Evolutionary conservation across 345 rosid species (phyloP).

Genomic region (Eucalyptus melliodora): DNA sequence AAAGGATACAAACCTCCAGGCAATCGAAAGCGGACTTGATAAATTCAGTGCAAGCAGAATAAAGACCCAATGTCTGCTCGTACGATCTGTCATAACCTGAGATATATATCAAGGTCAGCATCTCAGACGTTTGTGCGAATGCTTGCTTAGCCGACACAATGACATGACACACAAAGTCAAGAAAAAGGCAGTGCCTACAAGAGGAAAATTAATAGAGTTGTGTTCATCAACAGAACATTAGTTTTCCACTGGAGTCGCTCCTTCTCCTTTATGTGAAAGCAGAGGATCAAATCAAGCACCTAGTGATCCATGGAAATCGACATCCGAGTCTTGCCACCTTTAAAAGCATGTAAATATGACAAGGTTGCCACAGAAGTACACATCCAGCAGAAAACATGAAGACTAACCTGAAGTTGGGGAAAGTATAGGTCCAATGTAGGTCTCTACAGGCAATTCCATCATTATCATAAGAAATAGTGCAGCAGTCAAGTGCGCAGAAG

Average conservation of each 20-base stretch:
- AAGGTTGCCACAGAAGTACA: background rate
- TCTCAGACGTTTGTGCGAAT: background rate
- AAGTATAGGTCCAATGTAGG: slow-evolving; percentile 73
- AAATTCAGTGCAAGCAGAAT: slow-evolving; percentile 94
- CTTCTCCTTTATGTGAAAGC: background rate
- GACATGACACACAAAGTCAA: background rate
- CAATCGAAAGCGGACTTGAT: slow-evolving; percentile 90
- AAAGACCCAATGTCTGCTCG: slow-evolving; percentile 91
- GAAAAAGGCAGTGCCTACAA: background rate
- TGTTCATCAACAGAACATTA: background rate
- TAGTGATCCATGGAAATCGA: background rate
- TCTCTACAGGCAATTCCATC: slow-evolving; percentile 82
- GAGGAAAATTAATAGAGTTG: background rate
- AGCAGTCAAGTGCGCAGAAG: slow-evolving; percentile 75
- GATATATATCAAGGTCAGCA: background rate
- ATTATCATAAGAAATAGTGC: slow-evolving; percentile 89
- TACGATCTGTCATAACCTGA: slow-evolving; percentile 83
- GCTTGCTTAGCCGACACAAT: background rate
- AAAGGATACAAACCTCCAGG: slow-evolving; percentile 19
- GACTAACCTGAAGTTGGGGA: slow-evolving; percentile 84
- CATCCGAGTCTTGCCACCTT: background rate
- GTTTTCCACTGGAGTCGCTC: background rate
- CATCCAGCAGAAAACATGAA: background rate
- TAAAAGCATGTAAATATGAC: too few relatives aligned
- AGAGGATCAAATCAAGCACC: background rate